Evolutionary conservation across 306 rosid species (phyloP), one percentile per base, ranked within the genome.

Genomic region (Morella rubra): DNA sequence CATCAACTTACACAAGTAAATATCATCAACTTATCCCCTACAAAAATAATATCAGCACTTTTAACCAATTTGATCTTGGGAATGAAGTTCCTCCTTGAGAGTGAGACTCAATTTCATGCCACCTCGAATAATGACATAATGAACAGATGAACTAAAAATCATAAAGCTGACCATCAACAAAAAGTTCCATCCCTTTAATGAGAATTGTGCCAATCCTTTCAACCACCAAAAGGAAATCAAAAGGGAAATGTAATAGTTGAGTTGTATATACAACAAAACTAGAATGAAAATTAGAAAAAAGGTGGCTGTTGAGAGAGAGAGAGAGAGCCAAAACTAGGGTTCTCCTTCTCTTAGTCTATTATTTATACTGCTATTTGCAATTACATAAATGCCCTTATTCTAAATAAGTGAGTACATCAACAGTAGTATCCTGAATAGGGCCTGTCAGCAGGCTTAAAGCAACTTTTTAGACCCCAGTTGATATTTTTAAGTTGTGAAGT

Each of bases 61-160:
- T 65, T 65, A 41, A 65, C 6, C 70, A 65, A 18, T 22, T 65
- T 65, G 22, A 41, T 41, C 6, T 6, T 18, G 46, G 69, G 22
- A 65, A 3, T 65, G 70, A 65, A 65, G 49, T 65, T 41, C 47
- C 70, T 65, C 7, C 18, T 65, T 42, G 50, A 65, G 70, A 65
- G 47, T 2, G 22, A 65, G 50, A 65, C 27, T 41, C 70, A 41
- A 65, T 65, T 65, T 65, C 50, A 65, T 62, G 20, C 69, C 15
- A 11, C 69, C 69, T 61, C 19, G 18, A 37, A 62, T 41, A 40
- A 40, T 10, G 46, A 10, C 69, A 62, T 62, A n/a, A 14, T 7
- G 8, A 41, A 16, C 70, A 37, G 16, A 13, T 64, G 40, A 7
- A 5, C 8, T 40, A 3, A 64, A 2, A 41, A 55, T 1, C 10